Conservation (phyloP, 2,329 filamentous ascomycete species). For the Alternaria sp. region DNA sequence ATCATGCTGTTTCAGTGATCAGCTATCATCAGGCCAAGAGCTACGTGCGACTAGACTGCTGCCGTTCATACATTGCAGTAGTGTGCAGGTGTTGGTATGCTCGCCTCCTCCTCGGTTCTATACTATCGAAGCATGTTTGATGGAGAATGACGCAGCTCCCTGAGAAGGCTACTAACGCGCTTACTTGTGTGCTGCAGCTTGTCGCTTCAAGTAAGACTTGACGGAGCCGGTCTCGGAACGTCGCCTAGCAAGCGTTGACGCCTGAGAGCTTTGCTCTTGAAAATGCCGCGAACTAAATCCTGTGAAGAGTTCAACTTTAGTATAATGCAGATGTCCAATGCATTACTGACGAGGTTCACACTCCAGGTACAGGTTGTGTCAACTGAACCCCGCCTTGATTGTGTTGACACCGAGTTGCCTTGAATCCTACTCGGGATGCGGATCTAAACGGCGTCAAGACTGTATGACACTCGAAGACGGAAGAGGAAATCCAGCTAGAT, state of each 20-base stretch:
- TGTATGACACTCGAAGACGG: not conserved
- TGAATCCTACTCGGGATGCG: not conserved
- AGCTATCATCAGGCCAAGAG: slow-evolving; percentile 1
- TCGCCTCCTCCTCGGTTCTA: not conserved
- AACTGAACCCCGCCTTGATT: not conserved
- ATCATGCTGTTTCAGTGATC: not conserved
- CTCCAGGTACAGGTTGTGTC: not conserved
- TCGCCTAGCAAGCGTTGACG: not conserved
- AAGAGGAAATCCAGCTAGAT: not conserved
- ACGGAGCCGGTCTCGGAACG: not conserved
- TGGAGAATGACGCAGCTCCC: not conserved
- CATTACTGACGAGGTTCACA: not conserved
- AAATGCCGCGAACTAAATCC: not conserved
- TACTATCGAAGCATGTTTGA: not conserved
- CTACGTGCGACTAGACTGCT: not conserved
- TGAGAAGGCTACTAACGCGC: not conserved
- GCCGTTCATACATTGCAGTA: not conserved
- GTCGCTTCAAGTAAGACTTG: not conserved
- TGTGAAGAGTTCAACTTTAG: not conserved
- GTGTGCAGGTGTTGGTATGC: not conserved
- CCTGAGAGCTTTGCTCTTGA: not conserved
- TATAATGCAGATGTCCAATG: not conserved
- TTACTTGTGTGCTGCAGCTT: not conserved
- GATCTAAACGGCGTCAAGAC: not conserved
- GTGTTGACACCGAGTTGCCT: not conserved